Percentiles rank a stretch among this genome's conserved stretches.
Conservation (phyloP, 257 asterid genomes). For the Datura wrightii region DNA sequence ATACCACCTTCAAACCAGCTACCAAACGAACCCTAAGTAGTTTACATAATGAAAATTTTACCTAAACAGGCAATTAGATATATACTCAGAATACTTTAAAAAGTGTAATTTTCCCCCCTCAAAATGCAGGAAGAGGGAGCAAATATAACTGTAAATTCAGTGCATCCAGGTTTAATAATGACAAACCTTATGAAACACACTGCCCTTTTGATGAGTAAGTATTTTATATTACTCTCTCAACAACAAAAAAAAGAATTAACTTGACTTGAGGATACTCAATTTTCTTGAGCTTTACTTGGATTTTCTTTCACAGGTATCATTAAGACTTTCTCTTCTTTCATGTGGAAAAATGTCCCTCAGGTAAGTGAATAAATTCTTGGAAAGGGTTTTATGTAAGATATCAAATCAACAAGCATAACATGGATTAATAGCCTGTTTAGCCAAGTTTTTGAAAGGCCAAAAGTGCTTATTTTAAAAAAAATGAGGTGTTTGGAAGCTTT, state of each 20-base stretch:
- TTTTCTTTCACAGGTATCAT: constrained; percentile 51
- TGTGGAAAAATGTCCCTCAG: constrained; percentile 91
- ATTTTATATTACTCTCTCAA: not conserved
- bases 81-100: not conserved
- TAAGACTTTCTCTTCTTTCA: constrained; percentile 48
- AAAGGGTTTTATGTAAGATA: no score
- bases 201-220: constrained; percentile 54
- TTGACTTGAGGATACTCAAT: not conserved
- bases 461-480: no score
- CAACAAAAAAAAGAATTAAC: not conserved
- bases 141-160: constrained; percentile 77
- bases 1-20: no score
- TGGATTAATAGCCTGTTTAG: no score
- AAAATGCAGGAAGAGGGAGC: constrained; percentile 79
- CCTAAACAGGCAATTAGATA: not conserved
- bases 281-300: not conserved
- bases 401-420: no score
- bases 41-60: no score
- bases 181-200: constrained; percentile 75
- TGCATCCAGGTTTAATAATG: constrained; percentile 88
- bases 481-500: no score
- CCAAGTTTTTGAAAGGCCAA: no score
- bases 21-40: no score
- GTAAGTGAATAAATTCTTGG: constrained; percentile 38
- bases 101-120: not conserved